Conservation (phyloP, 202 grass and related monocot species). For the Digitaria exilis region DNA sequence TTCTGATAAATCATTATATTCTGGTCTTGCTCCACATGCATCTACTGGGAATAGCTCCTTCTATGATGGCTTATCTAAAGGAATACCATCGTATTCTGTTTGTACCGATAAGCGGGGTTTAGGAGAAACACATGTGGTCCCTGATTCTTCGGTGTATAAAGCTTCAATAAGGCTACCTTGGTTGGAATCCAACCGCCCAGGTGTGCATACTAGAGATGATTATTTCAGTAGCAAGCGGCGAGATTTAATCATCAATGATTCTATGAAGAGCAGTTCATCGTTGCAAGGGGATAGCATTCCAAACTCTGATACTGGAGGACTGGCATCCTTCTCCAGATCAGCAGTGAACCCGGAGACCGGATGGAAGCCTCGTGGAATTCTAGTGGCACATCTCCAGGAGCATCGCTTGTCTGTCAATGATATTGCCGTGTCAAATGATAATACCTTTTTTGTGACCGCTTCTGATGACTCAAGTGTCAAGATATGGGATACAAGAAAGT, state of each 20-base stretch:
- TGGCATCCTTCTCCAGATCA: constrained; percentile 63
- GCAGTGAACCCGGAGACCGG: constrained; percentile 53
- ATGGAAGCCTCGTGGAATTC: constrained; percentile 92
- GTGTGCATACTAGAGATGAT: constrained; percentile 57
- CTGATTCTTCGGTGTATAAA: constrained; percentile 52
- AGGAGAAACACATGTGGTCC: constrained; percentile 54
- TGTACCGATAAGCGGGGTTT: constrained; percentile 58
- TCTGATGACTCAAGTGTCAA: constrained; percentile 93
- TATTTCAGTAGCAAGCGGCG: constrained; percentile 78
- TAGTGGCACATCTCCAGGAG: constrained; percentile 96
- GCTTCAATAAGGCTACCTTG: constrained; percentile 63
- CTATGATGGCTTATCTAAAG: constrained; percentile 87
- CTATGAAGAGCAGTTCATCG: constrained; percentile 68
- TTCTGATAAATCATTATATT: constrained; percentile 66
- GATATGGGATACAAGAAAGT: constrained; percentile 96
- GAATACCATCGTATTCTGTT: constrained; percentile 91
- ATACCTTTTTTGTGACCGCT: constrained; percentile 81
- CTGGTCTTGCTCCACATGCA: constrained; percentile 65
- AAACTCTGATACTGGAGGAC: constrained; percentile 63
- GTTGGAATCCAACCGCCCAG: constrained; percentile 65
- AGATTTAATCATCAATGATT: constrained; percentile 72
- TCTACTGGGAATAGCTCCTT: constrained; percentile 72
- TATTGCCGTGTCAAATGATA: constrained; percentile 78
- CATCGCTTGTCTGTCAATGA: constrained; percentile 89
- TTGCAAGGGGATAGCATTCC: constrained; percentile 59